Base-by-base conservation (phyloP, 176 grass and related monocot genomes). In the Zoysia japonica region DNA sequence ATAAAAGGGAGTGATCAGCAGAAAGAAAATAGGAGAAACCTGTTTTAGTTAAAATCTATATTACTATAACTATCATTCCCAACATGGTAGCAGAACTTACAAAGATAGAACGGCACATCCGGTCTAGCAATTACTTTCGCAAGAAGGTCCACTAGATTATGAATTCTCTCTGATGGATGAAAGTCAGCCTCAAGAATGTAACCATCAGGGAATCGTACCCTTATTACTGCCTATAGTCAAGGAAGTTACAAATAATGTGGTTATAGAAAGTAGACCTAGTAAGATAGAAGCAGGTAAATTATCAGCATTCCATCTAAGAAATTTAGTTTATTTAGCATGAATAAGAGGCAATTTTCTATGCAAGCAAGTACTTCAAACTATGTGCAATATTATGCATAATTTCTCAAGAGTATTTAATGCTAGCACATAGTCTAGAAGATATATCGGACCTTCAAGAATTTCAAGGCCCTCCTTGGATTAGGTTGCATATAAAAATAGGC, bases 41-140 rank as follows among this genome's bases (percentile, higher is more conserved):
- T 2, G 66, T 28, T 35, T 45, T 79, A 17, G 6, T 59, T 57
- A 60, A 75, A 72, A 5, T 79, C 13, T 53, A 56, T n/a, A 57
- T 7, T 1, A 52, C 6, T 61, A 73, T 9, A 78, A 47, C 38
- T 72, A 61, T 52, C 57, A 65, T 62, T 64, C 66, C 59, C 37
- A 65, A 59, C 13, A 50, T 50, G 61, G 77, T 47, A 74, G 52
- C 16, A 74, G 57, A 70, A 81, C 96, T 95, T 87, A 99, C 92
- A 99, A 75, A 99, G 88, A 89, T 93, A 99, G 72, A 99, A 99
- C 70, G 96, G 96, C 54, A 99, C 41, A 71, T 95, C 92, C 66
- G 90, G 90, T 66, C 88, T 91, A 88, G 90, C 88, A 68, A 95
- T 80, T 79, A 91, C 88, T 99, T 93, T 99, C 78, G 37, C 65